Conservation (phyloP, 2,329 filamentous ascomycete species). For the Cryphonectria carpinicola region DNA sequence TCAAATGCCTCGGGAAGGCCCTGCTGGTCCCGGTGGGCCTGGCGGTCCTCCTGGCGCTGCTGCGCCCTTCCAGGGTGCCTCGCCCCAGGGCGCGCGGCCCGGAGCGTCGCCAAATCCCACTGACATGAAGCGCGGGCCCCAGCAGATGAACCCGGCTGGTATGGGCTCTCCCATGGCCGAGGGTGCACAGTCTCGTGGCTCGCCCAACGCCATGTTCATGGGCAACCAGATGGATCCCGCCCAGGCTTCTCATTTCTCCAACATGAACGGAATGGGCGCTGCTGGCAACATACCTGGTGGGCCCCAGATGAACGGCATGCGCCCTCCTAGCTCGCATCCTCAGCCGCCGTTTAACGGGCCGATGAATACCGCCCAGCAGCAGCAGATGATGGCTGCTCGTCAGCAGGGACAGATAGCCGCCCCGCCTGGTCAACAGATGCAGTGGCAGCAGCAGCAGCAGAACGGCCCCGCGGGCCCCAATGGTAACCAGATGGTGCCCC, state of each 20-base stretch:
- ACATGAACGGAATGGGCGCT: conserved; percentile 51
- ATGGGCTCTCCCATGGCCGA: conserved; percentile 75
- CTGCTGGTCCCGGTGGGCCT: conserved; percentile 55
- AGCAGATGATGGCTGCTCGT: conserved; percentile 62
- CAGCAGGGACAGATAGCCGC: conserved; percentile 40
- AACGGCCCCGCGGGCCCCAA: conserved; percentile 42
- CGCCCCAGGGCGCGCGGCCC: conserved; percentile 68
- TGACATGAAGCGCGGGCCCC: conserved; percentile 79
- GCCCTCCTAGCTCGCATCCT: conserved; percentile 71
- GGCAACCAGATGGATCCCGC: conserved; percentile 64
- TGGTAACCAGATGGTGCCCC: conserved; percentile 47
- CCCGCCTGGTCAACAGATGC: conserved; percentile 49
- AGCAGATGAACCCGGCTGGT: conserved; percentile 70
- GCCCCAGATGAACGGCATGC: conserved; percentile 67
- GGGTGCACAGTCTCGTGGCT: conserved; percentile 67
- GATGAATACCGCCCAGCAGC: conserved; percentile 65
- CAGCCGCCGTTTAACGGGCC: conserved; percentile 56
- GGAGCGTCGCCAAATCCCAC: conserved; percentile 77
- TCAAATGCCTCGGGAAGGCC: conserved; percentile 55
- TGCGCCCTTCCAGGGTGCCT: conserved; percentile 66
- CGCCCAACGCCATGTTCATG: conserved; percentile 67
- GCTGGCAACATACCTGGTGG: conserved; percentile 56
- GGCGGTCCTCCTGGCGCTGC: conserved; percentile 43
- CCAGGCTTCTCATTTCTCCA: conserved; percentile 59
- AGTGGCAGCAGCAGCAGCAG: conserved; percentile 51